Conservation (phyloP, 192 early-diverging fungal genomes). For the Fimicolochytrium jonesii region DNA sequence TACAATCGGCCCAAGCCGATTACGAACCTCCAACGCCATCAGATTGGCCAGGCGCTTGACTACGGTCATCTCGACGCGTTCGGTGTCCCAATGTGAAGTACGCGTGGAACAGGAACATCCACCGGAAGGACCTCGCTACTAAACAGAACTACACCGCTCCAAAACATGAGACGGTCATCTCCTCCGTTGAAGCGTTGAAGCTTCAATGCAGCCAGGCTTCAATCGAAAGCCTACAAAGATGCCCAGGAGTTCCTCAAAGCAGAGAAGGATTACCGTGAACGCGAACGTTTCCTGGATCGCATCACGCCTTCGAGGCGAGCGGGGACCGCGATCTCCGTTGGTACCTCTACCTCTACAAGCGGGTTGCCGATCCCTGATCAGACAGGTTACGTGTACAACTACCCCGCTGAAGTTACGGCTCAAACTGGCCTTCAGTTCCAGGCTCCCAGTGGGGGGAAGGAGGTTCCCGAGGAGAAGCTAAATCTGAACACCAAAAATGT, state of each 20-base stretch:
- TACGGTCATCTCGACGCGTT: background rate
- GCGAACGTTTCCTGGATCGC: background rate
- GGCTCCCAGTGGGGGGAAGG: no score
- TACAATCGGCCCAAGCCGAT: background rate
- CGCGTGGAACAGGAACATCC: constrained; percentile 8
- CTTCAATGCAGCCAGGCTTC: background rate
- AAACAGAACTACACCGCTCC: background rate
- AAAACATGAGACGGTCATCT: background rate
- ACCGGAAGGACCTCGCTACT: constrained; percentile 2
- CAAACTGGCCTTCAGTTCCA: background rate
- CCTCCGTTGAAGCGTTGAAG: background rate
- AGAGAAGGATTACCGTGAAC: constrained; percentile 5
- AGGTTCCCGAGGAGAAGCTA: no score
- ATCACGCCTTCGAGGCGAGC: background rate
- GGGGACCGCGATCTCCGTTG: background rate
- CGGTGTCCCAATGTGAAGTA: constrained; percentile 1
- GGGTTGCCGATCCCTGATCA: constrained; percentile 8
- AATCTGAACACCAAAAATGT: no score
- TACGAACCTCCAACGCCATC: background rate
- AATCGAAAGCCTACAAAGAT: constrained; percentile 9
- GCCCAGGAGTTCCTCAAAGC: constrained; percentile 7
- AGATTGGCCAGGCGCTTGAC: background rate
- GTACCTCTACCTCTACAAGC: background rate
- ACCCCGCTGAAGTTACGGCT: background rate
- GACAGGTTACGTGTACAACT: constrained; percentile 1